Evolutionary conservation across 2,329 filamentous ascomycete genomes (phyloP), one percentile per base, ranked within the genome.

Genomic region (Aureobasidium subglaciale): DNA sequence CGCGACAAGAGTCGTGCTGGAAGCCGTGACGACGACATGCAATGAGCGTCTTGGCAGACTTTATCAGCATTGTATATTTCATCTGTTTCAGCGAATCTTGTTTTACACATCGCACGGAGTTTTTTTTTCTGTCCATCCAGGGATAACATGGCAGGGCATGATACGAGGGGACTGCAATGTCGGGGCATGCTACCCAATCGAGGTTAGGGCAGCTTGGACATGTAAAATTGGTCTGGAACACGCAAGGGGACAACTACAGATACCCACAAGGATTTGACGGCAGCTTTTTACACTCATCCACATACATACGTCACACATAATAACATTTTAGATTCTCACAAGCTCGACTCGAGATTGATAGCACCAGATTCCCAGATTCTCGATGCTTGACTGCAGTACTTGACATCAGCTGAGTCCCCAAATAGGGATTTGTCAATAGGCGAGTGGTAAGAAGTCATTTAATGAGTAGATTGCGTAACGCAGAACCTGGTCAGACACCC

Each of bases 1-100:
- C 68, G 68, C 15, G 67, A 69, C 42, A 65, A 62, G 56, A 50
- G 46, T 27, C 56, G 56, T 22, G 46, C 56, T 22, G 48, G 41
- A 13, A 52, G 48, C 34, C 41, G 49, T 22, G 41, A 57, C 16
- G 56, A 54, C 22, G 46, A 52, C 27, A 30, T 56, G 37, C 45
- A 43, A 45, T 55, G 30, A 30, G 16, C 30, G n/a, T 18, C 37
- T 22, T 15, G 16, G 6, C 25, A 41, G 35, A 27, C n/a, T 32
- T 32, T 34, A 40, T 25, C 30, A 25, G 20, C 4, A 34, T 25
- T 37, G 11, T 27, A 29, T 15, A 9, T 32, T 18, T 38, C 46
- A 50, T 38, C 16, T 50, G 32, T 13, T 52, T 41, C 35, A 52
- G 35, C 48, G 48, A 42, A 25, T 16, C 10, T 54, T 16, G 20